Conservation (phyloP, 257 asterid species). For the Euphrasia confusa region DNA sequence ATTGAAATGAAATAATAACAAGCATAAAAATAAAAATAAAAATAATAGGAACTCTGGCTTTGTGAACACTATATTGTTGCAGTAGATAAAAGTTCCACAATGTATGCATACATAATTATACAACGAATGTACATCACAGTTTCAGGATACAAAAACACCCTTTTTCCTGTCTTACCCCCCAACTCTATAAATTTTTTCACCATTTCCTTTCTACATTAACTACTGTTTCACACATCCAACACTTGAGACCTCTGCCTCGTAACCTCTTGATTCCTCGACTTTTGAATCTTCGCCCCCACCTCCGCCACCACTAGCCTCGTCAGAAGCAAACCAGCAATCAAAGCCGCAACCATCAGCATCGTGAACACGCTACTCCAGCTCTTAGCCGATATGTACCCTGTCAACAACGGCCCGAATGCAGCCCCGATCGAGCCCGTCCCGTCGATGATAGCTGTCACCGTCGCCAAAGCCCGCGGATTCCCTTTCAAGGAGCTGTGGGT, state of each 20-base stretch:
- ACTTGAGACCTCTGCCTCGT: conserved; percentile 29
- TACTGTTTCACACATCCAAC: conserved; percentile 44
- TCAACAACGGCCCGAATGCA: conserved; percentile 83
- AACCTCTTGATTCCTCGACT: conserved; percentile 29
- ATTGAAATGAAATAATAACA: no score
- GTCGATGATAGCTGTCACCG: conserved; percentile 91
- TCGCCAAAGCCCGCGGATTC: conserved; percentile 79
- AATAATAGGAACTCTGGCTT: not conserved
- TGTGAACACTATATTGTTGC: not conserved
- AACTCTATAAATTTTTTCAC: not conserved
- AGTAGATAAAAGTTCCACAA: not conserved
- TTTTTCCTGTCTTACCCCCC: not conserved
- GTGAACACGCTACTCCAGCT: conserved; percentile 91
- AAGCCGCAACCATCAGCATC: conserved; percentile 89
- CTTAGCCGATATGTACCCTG: conserved; percentile 77
- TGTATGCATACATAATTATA: not conserved
- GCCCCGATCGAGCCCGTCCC: conserved; percentile 99
- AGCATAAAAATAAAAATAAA: no score
- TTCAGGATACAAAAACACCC: conserved; percentile 1
- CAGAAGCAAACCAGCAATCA: conserved; percentile 75
- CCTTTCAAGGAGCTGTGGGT: conserved; percentile 91
- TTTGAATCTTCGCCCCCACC: conserved; percentile 64
- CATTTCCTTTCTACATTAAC: not conserved
- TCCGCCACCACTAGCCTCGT: conserved; percentile 82
- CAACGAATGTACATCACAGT: conserved; percentile 5